Base-by-base conservation (phyloP, 495 filamentous ascomycete genomes). In the Lepraria neglecta region DNA sequence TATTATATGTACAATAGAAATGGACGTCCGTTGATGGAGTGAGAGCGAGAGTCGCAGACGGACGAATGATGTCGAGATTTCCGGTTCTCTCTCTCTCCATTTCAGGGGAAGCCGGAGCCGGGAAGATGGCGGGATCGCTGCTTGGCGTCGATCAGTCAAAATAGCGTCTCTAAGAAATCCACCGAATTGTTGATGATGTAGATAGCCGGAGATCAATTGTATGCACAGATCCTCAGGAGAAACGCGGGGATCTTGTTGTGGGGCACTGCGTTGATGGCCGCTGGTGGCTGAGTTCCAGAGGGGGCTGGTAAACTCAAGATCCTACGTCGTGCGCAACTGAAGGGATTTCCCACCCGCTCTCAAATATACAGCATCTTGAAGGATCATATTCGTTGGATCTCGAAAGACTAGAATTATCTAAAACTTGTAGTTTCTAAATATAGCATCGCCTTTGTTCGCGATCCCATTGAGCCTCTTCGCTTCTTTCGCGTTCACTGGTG, bases 1-100 rank as follows among this genome's bases (percentile, higher is more conserved):
- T 55, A 57, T 15, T 57, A 57, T 62, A 68, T 68, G 63, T 68
- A 68, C 66, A 61, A 28, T 56, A 56, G 43, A 54, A 56, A 56
- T 51, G 62, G 35, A 35, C 27, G 33, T 48, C 12, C 19, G 30
- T 17, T 38, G 31, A 11, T 38, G 15, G n/a, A 38, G 4, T 11
- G 35, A 38, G 7, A 38, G 35, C 35, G 35, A 38, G 7, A 7
- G 4, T 38, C 9, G 7, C 12, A 11, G 35, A 10, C 35, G 35
- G 35, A 12, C 35, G 2, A 38, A 38, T 38, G 2, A 38, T 12
- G 35, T 38, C 35, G 35, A 38, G 9, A 38, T 38, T 38, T 38
- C 35, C 35, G 35, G 35, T 38, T 38, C 35, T 38, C 35, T 38
- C 51, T 28, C 38, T 54, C 0, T 54, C 7, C 19, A n/a, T 33